Conservation (phyloP, 2,329 filamentous ascomycete species). For the Colletotrichum musicola region DNA sequence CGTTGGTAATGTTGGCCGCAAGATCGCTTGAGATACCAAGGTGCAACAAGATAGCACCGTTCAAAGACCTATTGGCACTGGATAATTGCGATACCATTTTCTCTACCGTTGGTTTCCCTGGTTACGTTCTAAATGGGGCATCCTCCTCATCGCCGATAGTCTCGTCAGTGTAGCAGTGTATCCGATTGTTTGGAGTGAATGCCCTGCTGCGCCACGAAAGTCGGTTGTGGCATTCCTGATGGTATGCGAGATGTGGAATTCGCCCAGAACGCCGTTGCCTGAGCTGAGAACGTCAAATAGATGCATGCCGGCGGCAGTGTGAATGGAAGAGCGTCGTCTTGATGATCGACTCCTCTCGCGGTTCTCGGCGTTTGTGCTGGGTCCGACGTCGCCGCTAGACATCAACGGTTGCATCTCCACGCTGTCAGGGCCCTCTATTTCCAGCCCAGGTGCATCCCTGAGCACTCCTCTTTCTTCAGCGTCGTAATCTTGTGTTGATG, state of each 20-base stretch:
- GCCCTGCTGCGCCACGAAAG: conserved; percentile 61
- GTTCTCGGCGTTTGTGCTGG: conserved; percentile 18
- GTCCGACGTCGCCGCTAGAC: conserved; percentile 28
- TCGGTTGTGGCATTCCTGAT: conserved; percentile 61
- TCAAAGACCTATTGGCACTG: conserved; percentile 28
- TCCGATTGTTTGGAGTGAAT: conserved; percentile 66
- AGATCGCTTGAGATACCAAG: conserved; percentile 71
- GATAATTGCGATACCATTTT: conserved; percentile 14
- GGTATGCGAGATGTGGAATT: conserved; percentile 66
- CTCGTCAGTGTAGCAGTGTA: conserved; percentile 67
- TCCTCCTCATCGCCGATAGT: conserved; percentile 36
- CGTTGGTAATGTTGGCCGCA: conserved; percentile 94
- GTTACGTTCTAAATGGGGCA: conserved; percentile 37
- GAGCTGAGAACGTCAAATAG: conserved; percentile 64
- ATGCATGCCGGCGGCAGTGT: conserved; percentile 47
- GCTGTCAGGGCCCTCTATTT: conserved; percentile 54
- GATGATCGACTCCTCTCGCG: conserved; percentile 41
- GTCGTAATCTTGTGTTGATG: conserved; percentile 62
- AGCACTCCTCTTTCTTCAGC: conserved; percentile 68
- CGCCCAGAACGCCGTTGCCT: conserved; percentile 66
- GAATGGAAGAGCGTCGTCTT: conserved; percentile 38
- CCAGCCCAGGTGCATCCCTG: conserved; percentile 52
- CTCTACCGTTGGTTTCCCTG: conserved; percentile 35
- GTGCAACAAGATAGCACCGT: conserved; percentile 28
- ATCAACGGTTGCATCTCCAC: conserved; percentile 59